Conservation (phyloP, 1,284 basidiomycete species). For the Rugosomyces carneus region DNA sequence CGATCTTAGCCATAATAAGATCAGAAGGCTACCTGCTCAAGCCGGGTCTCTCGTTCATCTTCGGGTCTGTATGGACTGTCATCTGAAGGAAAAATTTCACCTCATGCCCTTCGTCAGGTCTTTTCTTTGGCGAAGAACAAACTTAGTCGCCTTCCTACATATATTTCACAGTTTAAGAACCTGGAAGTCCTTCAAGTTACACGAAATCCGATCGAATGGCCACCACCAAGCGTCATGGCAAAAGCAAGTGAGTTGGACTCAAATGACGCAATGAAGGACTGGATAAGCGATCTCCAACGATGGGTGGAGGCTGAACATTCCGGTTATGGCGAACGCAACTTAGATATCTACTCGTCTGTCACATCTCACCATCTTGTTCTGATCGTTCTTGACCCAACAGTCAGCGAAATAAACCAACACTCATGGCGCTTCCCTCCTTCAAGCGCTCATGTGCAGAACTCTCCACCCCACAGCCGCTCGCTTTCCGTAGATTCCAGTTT, state of each 20-base stretch:
- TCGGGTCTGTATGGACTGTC: conserved; percentile 46
- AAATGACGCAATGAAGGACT: conserved; percentile 52
- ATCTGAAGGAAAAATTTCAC: conserved; percentile 5
- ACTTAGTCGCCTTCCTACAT: conserved; percentile 73
- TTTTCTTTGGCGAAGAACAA: conserved; percentile 87
- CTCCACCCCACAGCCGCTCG: conserved; percentile 50
- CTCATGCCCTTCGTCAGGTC: conserved; percentile 44
- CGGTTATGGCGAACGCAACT: conserved; percentile 29
- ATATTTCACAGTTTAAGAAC: conserved; percentile 68
- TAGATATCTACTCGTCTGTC: conserved; percentile 39
- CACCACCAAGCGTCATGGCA: conserved; percentile 54
- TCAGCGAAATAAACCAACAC: conserved; percentile 34
- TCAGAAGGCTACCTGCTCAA: conserved; percentile 72
- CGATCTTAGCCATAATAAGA: conserved; percentile 91
- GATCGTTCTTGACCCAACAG: conserved; percentile 7
- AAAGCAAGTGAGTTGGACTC: conserved; percentile 38
- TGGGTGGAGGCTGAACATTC: conserved; percentile 62
- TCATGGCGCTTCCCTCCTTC: conserved; percentile 36
- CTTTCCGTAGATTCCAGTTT: conserved; percentile 59
- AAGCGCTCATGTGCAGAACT: conserved; percentile 27
- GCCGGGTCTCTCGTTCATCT: conserved; percentile 81
- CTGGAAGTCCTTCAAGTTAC: conserved; percentile 85
- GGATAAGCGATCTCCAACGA: conserved; percentile 66
- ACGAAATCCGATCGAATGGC: conserved; percentile 92
- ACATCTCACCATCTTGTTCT: conserved; percentile 1